Evolutionary conservation across 1,284 basidiomycete genomes (phyloP).

Genomic region (Porodaedalea pini): DNA sequence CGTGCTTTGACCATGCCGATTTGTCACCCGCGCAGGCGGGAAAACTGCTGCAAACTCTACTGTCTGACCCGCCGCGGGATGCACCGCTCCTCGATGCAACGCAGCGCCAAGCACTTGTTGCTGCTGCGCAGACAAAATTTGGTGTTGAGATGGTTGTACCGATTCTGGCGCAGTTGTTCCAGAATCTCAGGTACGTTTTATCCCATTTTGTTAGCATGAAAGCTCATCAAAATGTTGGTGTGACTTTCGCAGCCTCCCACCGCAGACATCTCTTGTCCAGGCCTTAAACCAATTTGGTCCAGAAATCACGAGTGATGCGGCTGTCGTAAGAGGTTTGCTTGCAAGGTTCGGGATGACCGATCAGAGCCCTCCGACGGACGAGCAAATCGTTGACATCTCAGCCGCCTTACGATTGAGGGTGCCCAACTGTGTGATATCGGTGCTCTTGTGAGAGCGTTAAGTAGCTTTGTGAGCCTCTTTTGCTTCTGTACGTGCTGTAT

Average conservation of each 20-base stretch:
- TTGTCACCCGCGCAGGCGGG: slow-evolving; percentile 69
- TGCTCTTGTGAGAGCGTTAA: slow-evolving; percentile 67
- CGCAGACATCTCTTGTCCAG: slow-evolving; percentile 67
- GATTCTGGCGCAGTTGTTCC: slow-evolving; percentile 47
- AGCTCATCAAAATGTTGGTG: background rate
- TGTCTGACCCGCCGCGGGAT: slow-evolving; percentile 57
- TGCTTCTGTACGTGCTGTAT: background rate
- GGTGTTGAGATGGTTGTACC: slow-evolving; percentile 54
- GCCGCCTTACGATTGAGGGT: slow-evolving; percentile 67
- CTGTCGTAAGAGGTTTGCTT: slow-evolving; percentile 64
- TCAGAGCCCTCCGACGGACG: slow-evolving; percentile 61
- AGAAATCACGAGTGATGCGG: slow-evolving; percentile 70
- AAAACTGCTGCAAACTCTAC: slow-evolving; percentile 76
- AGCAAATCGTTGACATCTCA: slow-evolving; percentile 67
- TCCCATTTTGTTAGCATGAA: slow-evolving; percentile 11
- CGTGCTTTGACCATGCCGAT: slow-evolving; percentile 77
- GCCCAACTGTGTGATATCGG: slow-evolving; percentile 70
- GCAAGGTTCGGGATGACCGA: slow-evolving; percentile 71
- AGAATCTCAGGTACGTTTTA: slow-evolving; percentile 45
- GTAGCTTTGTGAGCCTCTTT: slow-evolving; percentile 55
- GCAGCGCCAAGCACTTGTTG: slow-evolving; percentile 70
- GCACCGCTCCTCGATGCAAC: slow-evolving; percentile 62
- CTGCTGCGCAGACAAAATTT: slow-evolving; percentile 71
- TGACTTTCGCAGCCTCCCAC: slow-evolving; percentile 47
- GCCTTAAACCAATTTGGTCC: slow-evolving; percentile 70